A percentile compares a stretch with the other conserved stretches of the same genome.
Evolutionary conservation across 2,329 filamentous ascomycete genomes (phyloP).

Genomic region (Cercospora beticola): DNA sequence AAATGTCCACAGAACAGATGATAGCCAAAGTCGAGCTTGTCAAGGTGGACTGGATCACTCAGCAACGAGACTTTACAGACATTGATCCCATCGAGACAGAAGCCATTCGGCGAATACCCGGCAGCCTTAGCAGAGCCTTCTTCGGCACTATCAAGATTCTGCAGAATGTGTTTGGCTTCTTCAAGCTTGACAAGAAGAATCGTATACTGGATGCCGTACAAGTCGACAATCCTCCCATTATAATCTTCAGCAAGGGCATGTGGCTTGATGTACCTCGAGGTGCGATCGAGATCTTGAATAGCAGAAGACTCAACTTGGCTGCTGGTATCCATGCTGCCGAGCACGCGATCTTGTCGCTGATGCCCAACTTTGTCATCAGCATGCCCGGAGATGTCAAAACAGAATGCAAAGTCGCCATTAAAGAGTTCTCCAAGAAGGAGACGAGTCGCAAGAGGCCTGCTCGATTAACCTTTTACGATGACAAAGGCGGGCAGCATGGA

Average conservation of each 20-base stretch:
- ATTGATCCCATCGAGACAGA: conserved; percentile 92
- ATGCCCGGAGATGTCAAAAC: conserved; percentile 90
- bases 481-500: conserved; percentile 81
- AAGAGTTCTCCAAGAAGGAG: conserved; percentile 76
- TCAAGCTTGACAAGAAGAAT: conserved; percentile 86
- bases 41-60: conserved; percentile 91
- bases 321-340: conserved; percentile 93
- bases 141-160: conserved; percentile 83
- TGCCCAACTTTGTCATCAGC: conserved; percentile 87
- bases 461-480: conserved; percentile 89
- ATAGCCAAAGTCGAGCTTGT: conserved; percentile 87
- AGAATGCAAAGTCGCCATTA: conserved; percentile 85
- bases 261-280: conserved; percentile 87
- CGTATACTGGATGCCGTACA: conserved; percentile 88
- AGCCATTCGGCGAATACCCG: conserved; percentile 70
- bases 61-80: conserved; percentile 89
- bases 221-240: conserved; percentile 89
- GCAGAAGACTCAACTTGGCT: conserved; percentile 72
- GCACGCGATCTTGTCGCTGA: conserved; percentile 80
- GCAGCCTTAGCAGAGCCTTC: conserved; percentile 69
- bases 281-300: conserved; percentile 76
- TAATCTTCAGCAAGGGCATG: conserved; percentile 82
- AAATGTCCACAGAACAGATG: conserved; percentile 76
- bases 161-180: conserved; percentile 91
- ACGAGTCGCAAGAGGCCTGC: conserved; percentile 78